Conservation (phyloP, 2,329 filamentous ascomycete genomes). For the Beauveria bassiana region DNA sequence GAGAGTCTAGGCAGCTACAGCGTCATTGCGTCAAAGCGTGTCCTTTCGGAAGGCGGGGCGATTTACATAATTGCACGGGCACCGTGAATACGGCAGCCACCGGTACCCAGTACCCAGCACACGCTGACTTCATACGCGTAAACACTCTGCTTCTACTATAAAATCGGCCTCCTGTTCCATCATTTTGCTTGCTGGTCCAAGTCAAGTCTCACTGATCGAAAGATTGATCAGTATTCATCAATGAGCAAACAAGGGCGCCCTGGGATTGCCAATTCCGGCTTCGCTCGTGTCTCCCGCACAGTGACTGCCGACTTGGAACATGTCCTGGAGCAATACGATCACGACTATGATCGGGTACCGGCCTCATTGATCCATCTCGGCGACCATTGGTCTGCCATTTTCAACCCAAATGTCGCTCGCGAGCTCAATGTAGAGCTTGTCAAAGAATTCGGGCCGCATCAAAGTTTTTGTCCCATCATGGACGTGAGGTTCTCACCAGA, state of each 20-base stretch:
- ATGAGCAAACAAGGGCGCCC: not conserved
- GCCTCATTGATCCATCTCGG: not conserved
- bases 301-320: not conserved
- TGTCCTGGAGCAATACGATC: not conserved
- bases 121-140: too few species aligned
- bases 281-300: not conserved
- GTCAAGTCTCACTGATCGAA: too few species aligned
- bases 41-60: too few species aligned
- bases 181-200: too few species aligned
- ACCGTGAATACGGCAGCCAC: too few species aligned
- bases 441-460: not conserved
- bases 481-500: not conserved
- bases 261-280: not conserved
- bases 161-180: too few species aligned
- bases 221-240: too few species aligned
- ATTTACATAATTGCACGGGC: too few species aligned
- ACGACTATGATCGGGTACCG: not conserved
- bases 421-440: not conserved
- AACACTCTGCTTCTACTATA: too few species aligned
- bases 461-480: not conserved
- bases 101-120: too few species aligned
- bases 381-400: not conserved
- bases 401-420: not conserved
- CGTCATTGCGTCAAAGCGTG: too few species aligned
- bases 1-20: too few species aligned